Evolutionary conservation across 169 alveolate genomes (phyloP).

Genomic region (Eimeria falciformis): DNA sequence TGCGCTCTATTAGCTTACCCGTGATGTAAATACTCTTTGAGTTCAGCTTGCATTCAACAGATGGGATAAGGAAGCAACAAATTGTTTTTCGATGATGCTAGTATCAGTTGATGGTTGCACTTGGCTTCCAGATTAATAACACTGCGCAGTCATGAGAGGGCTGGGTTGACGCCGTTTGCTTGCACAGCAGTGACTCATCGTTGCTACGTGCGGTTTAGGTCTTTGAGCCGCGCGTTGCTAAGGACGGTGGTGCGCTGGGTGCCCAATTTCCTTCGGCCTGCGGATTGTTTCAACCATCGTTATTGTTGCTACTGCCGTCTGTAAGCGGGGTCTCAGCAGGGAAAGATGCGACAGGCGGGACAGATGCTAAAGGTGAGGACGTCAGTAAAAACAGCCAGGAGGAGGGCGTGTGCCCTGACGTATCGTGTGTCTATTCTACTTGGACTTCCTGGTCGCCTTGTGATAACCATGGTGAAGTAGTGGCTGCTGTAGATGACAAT

Average conservation of each 20-base stretch:
- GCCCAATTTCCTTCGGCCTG: slow-evolving; percentile 68
- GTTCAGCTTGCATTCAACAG: too few species aligned
- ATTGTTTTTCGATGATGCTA: too few species aligned
- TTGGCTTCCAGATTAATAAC: too few species aligned
- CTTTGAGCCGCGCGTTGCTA: slow-evolving; percentile 41
- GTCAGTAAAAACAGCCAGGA: background rate
- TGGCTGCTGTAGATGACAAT: background rate
- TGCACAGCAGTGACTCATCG: background rate
- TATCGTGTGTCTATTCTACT: slow-evolving; percentile 42
- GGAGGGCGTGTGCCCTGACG: slow-evolving; percentile 10
- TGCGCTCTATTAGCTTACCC: too few species aligned
- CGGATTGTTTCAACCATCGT: slow-evolving; percentile 42
- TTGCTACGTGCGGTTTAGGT: slow-evolving; percentile 19
- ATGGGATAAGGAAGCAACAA: too few species aligned
- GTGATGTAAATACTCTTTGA: too few species aligned
- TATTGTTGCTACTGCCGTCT: slow-evolving; percentile 20
- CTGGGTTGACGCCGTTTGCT: too few species aligned
- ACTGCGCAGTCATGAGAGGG: too few species aligned
- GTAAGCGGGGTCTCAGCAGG: background rate
- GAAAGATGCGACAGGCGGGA: background rate
- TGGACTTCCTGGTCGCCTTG: slow-evolving; percentile 74
- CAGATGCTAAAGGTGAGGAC: background rate
- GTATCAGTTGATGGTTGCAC: too few species aligned
- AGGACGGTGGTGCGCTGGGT: slow-evolving; percentile 37
- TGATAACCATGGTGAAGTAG: slow-evolving; percentile 2